phyloP scores from a whole-genome alignment of 495 filamentous ascomycete species.

The Neurospora sp. region DNA sequence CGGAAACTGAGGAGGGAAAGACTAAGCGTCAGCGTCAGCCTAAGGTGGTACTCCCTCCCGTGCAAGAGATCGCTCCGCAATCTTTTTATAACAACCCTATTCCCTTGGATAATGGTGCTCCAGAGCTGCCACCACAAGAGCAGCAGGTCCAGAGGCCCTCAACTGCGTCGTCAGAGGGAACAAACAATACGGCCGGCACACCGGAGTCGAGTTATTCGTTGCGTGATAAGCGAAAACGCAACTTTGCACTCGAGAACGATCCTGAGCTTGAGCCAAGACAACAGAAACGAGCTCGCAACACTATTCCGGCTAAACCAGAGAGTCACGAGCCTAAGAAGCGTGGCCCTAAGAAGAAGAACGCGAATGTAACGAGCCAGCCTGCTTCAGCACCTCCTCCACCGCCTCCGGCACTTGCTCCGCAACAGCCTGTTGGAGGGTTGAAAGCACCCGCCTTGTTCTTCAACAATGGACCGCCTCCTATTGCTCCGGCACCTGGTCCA shows the following conservation, averaged over 20 bases:
- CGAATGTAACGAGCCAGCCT: constrained; percentile 6
- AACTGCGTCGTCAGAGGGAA: constrained; percentile 20
- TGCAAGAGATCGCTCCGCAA: constrained; percentile 14
- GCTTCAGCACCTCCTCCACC: constrained; percentile 12
- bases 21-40: constrained; percentile 14
- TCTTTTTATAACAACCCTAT: constrained; percentile 20
- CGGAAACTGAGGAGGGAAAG: constrained; percentile 10
- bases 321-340: constrained; percentile 10
- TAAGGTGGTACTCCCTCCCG: neutral
- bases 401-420: constrained; percentile 7
- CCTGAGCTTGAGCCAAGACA: constrained; percentile 18
- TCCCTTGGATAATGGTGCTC: neutral
- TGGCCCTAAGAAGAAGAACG: constrained; percentile 9
- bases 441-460: constrained; percentile 13
- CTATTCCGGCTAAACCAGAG: constrained; percentile 3
- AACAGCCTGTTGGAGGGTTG: constrained; percentile 8
- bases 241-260: constrained; percentile 28
- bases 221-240: constrained; percentile 27
- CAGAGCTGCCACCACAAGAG: constrained; percentile 3
- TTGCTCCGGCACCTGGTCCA: constrained; percentile 12
- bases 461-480: constrained; percentile 7
- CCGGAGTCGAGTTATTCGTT: constrained; percentile 26
- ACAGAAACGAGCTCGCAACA: constrained; percentile 10
- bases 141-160: constrained; percentile 23
- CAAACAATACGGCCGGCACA: constrained; percentile 19